A percentile compares a stretch with the other conserved stretches of the same genome.
These are phyloP conservation scores for Microdochium nivale DNA, from an alignment of 2,329 filamentous ascomycete species.

Conservation along the genomic window DNA sequence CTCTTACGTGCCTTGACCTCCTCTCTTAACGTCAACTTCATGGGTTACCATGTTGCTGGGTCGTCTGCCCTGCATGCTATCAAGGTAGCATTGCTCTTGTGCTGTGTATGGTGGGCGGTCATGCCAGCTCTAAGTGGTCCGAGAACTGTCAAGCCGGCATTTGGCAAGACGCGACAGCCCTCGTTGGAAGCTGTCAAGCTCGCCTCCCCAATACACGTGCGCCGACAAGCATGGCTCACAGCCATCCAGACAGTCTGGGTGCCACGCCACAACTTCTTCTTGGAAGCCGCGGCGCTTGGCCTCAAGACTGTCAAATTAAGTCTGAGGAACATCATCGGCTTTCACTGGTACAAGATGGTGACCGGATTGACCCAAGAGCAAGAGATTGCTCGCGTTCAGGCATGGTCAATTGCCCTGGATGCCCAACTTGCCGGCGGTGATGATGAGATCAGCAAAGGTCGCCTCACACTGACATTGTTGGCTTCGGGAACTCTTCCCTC, in stretches of 20 bases:
- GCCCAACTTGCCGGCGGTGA: conserved; percentile 89
- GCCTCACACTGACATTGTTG: conserved; percentile 76
- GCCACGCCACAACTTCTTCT: conserved; percentile 75
- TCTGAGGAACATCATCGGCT: conserved; percentile 67
- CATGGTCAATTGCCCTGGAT: conserved; percentile 89
- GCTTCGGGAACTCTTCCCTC: conserved; percentile 81
- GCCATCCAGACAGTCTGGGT: conserved; percentile 90
- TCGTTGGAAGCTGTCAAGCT: conserved; percentile 54
- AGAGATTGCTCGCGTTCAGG: conserved; percentile 78
- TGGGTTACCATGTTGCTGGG: conserved; percentile 42
- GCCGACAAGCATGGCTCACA: conserved; percentile 85
- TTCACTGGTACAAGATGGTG: conserved; percentile 66
- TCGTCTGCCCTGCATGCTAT: conserved; percentile 39
- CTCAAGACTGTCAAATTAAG: conserved; percentile 79
- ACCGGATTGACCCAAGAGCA: conserved; percentile 78
- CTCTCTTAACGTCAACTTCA: conserved; percentile 40
- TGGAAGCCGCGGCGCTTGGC: conserved; percentile 73
- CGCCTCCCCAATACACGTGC: conserved; percentile 75
- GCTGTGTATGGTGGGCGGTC: conserved; percentile 45
- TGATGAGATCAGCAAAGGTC: conserved; percentile 78
- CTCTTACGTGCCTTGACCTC: conserved; percentile 41
- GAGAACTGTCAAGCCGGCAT: conserved; percentile 43
- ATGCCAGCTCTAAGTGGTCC: conserved; percentile 45
- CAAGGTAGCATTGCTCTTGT: conserved; percentile 43
- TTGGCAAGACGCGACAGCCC: conserved; percentile 23